Conservation (phyloP, 495 filamentous ascomycete species). For the Penicillium manginii region DNA sequence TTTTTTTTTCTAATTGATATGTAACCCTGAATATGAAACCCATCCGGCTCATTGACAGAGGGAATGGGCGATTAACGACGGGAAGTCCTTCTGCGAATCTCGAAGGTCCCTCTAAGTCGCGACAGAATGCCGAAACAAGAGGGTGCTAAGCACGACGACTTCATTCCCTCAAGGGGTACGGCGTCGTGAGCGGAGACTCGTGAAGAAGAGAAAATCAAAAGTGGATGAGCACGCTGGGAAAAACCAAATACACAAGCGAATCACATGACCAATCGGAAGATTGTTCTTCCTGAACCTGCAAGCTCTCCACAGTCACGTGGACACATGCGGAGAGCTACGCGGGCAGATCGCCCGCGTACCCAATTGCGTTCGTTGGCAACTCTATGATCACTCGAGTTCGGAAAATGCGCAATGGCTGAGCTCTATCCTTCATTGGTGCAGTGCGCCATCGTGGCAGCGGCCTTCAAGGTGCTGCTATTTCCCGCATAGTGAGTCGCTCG, state of each 20-base stretch:
- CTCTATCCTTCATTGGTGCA: constrained; percentile 83
- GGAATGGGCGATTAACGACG: constrained; percentile 64
- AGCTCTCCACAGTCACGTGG: no score
- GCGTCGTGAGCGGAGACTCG: constrained; percentile 53
- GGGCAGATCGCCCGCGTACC: background rate
- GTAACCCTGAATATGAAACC: constrained; percentile 60
- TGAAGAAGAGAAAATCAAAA: constrained; percentile 37
- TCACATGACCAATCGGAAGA: constrained; percentile 36
- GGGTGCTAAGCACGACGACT: constrained; percentile 47
- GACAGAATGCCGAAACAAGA: constrained; percentile 57
- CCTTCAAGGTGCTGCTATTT: constrained; percentile 91
- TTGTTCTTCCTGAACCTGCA: constrained; percentile 34
- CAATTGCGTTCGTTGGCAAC: constrained; percentile 5
- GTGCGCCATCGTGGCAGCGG: constrained; percentile 83
- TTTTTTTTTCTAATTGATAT: constrained; percentile 21
- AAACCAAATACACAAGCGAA: constrained; percentile 14
- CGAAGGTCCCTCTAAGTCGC: constrained; percentile 43
- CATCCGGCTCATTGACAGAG: constrained; percentile 51
- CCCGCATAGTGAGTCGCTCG: constrained; percentile 82
- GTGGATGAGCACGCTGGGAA: constrained; percentile 3
- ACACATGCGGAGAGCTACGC: constrained; percentile 1
- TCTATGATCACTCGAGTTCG: constrained; percentile 31
- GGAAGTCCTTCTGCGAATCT: constrained; percentile 53
- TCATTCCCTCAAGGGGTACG: constrained; percentile 47
- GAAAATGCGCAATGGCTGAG: constrained; percentile 65